Conservation (phyloP, 2,329 filamentous ascomycete genomes). For the Aotearoamyces nothofagi region DNA sequence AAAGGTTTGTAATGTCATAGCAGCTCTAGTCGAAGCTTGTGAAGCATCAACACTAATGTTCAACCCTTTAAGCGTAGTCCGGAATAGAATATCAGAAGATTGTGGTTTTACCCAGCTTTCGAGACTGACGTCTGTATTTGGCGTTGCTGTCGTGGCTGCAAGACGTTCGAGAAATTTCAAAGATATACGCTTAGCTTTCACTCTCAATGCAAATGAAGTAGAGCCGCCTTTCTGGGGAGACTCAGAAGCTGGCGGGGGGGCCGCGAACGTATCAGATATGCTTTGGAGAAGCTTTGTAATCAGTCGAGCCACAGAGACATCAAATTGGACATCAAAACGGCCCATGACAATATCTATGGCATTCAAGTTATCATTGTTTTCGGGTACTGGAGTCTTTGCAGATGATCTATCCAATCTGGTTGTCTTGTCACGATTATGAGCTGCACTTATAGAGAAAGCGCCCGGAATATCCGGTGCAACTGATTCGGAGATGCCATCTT, state of each 20-base stretch:
- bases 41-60: conserved; percentile 8
- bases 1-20: conserved; percentile 33
- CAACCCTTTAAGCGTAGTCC: conserved; percentile 14
- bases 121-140: no score
- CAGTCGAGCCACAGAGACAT: conserved; percentile 19
- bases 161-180: conserved; percentile 18
- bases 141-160: conserved; percentile 14
- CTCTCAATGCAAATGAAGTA: no score
- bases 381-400: conserved; percentile 1
- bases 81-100: conserved; percentile 16
- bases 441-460: conserved; percentile 45
- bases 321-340: conserved; percentile 15
- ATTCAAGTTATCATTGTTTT: conserved; percentile 4
- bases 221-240: conserved; percentile 4
- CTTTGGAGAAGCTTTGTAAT: conserved; percentile 15
- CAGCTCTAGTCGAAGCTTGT: conserved; percentile 10
- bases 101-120: conserved; percentile 2
- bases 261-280: conserved; percentile 5
- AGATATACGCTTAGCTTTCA: conserved; percentile 14
- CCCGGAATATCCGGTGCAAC: conserved; percentile 40
- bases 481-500: conserved; percentile 13
- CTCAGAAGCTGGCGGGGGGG: conserved; percentile 3
- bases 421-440: no score
- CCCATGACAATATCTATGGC: conserved; percentile 16
- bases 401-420: conserved; percentile 4